Percentiles rank a stretch among this genome's conserved stretches.
These are phyloP conservation scores for Xeromyces bisporus DNA, from an alignment of 495 filamentous ascomycete species.

Conservation along the genomic window DNA sequence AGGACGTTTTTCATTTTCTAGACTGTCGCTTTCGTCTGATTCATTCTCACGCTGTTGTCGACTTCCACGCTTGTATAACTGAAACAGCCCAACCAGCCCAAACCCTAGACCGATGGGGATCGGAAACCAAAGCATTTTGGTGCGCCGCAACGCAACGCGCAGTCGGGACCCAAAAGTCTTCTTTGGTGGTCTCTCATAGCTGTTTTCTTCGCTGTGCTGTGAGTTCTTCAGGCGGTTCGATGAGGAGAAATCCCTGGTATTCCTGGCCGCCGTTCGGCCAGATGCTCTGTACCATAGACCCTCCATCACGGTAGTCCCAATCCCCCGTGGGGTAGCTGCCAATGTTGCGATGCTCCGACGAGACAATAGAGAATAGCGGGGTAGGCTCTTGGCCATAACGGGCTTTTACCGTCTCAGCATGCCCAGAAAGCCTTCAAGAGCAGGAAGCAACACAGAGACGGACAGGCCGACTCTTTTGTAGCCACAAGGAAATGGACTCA, in stretches of 20 bases:
- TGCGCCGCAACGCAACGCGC: constrained; percentile 47
- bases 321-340: constrained; percentile 14
- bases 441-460: too few species aligned
- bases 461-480: too few species aligned
- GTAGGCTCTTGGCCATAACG: constrained; percentile 27
- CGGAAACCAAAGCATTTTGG: constrained; percentile 85
- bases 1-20: constrained; percentile 34
- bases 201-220: constrained; percentile 13
- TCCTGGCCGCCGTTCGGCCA: constrained; percentile 15
- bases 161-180: constrained; percentile 47
- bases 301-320: constrained; percentile 18
- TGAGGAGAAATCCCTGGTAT: constrained; percentile 24
- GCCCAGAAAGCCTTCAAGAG: too few species aligned
- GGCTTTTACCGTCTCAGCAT: too few species aligned
- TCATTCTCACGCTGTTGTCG: constrained; percentile 31
- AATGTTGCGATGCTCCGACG: constrained; percentile 13
- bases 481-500: constrained; percentile 7
- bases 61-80: constrained; percentile 53
- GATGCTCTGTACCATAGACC: constrained; percentile 25
- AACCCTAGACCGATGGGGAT: constrained; percentile 86
- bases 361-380: constrained; percentile 12
- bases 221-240: constrained; percentile 24
- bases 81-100: constrained; percentile 64
- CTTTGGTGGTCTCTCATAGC: constrained; percentile 25
- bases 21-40: constrained; percentile 33